Conservation (phyloP, 345 rosid genomes). For the Aquilaria malaccensis region DNA sequence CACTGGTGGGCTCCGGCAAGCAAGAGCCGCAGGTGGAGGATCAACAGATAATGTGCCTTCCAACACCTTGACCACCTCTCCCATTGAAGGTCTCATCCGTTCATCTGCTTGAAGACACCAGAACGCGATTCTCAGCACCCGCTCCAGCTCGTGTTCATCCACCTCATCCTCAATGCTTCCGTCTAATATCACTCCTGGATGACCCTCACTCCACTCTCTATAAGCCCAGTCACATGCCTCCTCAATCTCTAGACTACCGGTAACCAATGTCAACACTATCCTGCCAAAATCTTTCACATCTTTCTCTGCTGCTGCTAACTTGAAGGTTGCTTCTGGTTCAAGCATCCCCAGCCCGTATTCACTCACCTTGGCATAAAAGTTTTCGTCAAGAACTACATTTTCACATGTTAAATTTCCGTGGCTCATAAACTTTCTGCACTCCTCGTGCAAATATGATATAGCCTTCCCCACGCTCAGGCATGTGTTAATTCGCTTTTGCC, state of each 20-base stretch:
- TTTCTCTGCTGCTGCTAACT: slow-evolving; percentile 36
- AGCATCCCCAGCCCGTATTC: slow-evolving; percentile 43
- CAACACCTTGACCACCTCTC: slow-evolving; percentile 64
- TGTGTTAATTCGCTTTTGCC: slow-evolving; percentile 52
- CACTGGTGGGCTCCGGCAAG: slow-evolving; percentile 21
- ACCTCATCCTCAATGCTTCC: slow-evolving; percentile 30
- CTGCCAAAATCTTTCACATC: slow-evolving; percentile 68
- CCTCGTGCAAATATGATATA: slow-evolving; percentile 54
- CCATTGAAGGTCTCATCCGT: slow-evolving; percentile 65
- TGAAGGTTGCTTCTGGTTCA: slow-evolving; percentile 9
- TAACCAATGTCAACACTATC: slow-evolving; percentile 35
- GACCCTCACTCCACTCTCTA: slow-evolving; percentile 44
- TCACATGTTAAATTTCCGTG: slow-evolving; percentile 66
- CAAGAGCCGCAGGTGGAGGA: slow-evolving; percentile 56
- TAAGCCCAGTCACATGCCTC: slow-evolving; percentile 37
- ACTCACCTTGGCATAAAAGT: slow-evolving; percentile 47
- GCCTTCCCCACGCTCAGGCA: slow-evolving; percentile 58
- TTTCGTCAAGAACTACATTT: slow-evolving; percentile 50
- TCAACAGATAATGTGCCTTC: slow-evolving; percentile 68
- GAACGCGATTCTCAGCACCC: slow-evolving; percentile 50
- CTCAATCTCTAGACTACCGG: slow-evolving; percentile 30
- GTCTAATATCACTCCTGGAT: slow-evolving; percentile 35
- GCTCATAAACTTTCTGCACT: slow-evolving; percentile 60
- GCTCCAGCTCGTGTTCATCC: slow-evolving; percentile 44
- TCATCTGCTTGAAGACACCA: slow-evolving; percentile 70